Base-by-base conservation (phyloP, 2,329 filamentous ascomycete species). In the Graphiopsis chlorocephala region DNA sequence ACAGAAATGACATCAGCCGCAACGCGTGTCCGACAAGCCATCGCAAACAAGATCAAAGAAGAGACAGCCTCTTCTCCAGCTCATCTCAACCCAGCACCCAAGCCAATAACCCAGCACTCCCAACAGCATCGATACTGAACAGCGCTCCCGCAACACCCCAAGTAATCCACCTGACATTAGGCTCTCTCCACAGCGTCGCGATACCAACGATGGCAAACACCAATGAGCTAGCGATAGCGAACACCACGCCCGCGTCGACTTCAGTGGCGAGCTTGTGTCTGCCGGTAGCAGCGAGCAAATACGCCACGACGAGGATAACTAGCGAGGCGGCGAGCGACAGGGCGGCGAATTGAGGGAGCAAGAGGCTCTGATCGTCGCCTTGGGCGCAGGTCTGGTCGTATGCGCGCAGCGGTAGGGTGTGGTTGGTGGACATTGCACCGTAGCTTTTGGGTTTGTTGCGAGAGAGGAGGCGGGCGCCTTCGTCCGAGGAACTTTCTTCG, bases 211-310 rank as follows among this genome's bases (percentile, higher is more conserved):
- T 85, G 0, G 86, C 86, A 70, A 87, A 87, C 66, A 87, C 82
- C 47, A 93, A 74, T 68, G 88, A 90, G 31, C 85, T 81, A 33
- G 90, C 82, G 17, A 90, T 87, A 11, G 90, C 90, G 47, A 91
- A 81, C 1, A 90, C 82, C 1, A 91, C 89, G 10, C 88, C 90
- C 0, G 85, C 86, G 71, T 93, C 90, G 3, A 94, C 91, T 74
- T 91, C 87, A n/a, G 87, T 82, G 4, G 85, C 82, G 68, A 89
- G 82, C 74, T 85, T 89, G 73, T 87, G 88, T 55, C 85, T 83
- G 10, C 90, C 90, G 0, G 91, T 91, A 15, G 81, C 78, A 33
- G 90, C 86, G 42, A 95, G 83, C 11, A 90, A 81, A 42, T 82
- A 82, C 0, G 90, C 85, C 33, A 94, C 83, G 56, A 84, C 75